Percentiles rank a stretch among this genome's conserved stretches.
These are phyloP conservation scores for Russula vinacea DNA, from an alignment of 768 basidiomycete genomes.

Conservation along the genomic window DNA sequence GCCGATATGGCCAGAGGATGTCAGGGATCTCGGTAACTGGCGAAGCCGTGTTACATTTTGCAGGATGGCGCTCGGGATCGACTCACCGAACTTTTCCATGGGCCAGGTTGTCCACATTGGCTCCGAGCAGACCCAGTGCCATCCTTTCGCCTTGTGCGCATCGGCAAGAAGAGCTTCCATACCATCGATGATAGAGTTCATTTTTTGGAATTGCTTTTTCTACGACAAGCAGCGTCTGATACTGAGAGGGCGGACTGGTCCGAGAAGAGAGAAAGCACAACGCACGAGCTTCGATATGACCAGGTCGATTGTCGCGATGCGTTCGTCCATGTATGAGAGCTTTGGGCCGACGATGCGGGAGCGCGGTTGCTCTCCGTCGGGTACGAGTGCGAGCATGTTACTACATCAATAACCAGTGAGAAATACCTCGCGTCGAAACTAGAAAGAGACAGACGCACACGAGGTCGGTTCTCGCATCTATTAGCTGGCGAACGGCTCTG, in stretches of 20 bases:
- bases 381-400: slow-evolving; percentile 58
- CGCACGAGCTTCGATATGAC: slow-evolving; percentile 67
- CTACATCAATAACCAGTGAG: slow-evolving; percentile 38
- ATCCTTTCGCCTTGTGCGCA: slow-evolving; percentile 68
- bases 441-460: slow-evolving; percentile 52
- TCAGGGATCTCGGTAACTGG: slow-evolving; percentile 55
- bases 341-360: slow-evolving; percentile 61
- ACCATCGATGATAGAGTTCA: slow-evolving; percentile 60
- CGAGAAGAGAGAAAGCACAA: not conserved
- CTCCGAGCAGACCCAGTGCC: slow-evolving; percentile 65
- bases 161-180: slow-evolving; percentile 64
- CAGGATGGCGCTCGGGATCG: not conserved
- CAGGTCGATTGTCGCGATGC: slow-evolving; percentile 55
- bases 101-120: slow-evolving; percentile 83
- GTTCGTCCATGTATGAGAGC: slow-evolving; percentile 63
- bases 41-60: not conserved
- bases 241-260: not conserved
- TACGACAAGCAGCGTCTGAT: slow-evolving; percentile 34
- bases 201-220: slow-evolving; percentile 69
- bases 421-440: not conserved
- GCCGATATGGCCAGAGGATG: slow-evolving; percentile 62
- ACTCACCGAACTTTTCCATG: slow-evolving; percentile 70
- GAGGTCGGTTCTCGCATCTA: slow-evolving; percentile 79
- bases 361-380: slow-evolving; percentile 52
- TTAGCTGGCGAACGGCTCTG: slow-evolving; percentile 64